Evolutionary conservation across 495 filamentous ascomycete genomes (phyloP).

Genomic region (Hypoxylon fragiforme): DNA sequence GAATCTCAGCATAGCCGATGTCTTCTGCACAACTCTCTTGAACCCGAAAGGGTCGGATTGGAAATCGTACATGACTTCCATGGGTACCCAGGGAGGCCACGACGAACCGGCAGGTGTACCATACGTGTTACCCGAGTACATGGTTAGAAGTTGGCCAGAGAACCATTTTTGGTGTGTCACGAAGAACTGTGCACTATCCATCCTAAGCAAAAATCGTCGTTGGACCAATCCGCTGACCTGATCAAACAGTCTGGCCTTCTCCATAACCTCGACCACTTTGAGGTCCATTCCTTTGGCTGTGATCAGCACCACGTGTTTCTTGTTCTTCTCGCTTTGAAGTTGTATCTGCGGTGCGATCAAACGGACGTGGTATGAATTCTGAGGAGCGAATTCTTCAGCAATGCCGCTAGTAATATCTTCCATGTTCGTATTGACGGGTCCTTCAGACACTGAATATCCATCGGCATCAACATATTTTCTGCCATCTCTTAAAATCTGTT

Average conservation of each 20-base stretch:
- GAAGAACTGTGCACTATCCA: constrained; percentile 97
- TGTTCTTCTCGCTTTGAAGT: constrained; percentile 96
- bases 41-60: constrained; percentile 89
- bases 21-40: constrained; percentile 90
- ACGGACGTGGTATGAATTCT: constrained; percentile 91
- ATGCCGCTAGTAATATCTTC: constrained; percentile 74
- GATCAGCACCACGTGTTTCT: constrained; percentile 87
- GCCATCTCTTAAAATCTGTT: constrained; percentile 81
- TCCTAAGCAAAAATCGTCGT: constrained; percentile 86
- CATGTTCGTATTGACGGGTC: constrained; percentile 43
- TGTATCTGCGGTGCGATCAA: constrained; percentile 97
- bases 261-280: constrained; percentile 96
- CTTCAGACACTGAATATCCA: constrained; percentile 34
- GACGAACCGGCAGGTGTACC: constrained; percentile 80
- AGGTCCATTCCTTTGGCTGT: constrained; percentile 96
- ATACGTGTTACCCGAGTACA: constrained; percentile 93
- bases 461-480: constrained; percentile 81
- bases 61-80: constrained; percentile 99
- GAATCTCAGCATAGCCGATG: constrained; percentile 88
- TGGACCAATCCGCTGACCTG: constrained; percentile 94
- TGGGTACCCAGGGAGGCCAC: constrained; percentile 97
- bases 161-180: constrained; percentile 91
- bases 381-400: constrained; percentile 85
- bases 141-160: constrained; percentile 74
- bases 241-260: constrained; percentile 88